Conservation (phyloP, 371 early-diverging fungal species). For the Mortierella sp. region DNA sequence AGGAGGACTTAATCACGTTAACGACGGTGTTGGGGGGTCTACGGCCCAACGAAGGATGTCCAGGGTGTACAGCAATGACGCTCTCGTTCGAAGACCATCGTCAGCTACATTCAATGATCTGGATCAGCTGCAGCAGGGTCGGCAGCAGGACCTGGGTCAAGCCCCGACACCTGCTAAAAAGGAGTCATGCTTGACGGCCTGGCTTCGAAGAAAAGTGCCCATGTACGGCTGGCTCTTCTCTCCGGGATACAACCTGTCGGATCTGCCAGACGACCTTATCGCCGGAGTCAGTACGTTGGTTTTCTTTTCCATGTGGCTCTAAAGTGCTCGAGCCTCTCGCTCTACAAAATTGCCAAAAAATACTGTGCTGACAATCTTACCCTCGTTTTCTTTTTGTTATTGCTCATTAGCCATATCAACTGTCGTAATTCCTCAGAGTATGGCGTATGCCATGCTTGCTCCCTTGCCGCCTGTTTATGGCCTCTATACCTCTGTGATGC, state of each 20-base stretch:
- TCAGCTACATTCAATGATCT: not conserved
- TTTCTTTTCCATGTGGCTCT: not conserved
- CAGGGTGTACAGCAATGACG: constrained; percentile 22
- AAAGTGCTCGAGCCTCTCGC: constrained; percentile 1
- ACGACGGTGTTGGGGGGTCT: constrained; percentile 41
- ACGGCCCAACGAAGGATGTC: constrained; percentile 41
- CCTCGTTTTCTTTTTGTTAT: not conserved
- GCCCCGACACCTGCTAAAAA: constrained; percentile 5
- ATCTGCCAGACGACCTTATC: constrained; percentile 53
- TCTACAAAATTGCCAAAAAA: not conserved
- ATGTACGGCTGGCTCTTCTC: constrained; percentile 50
- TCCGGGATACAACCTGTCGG: constrained; percentile 44
- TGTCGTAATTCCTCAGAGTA: constrained; percentile 64
- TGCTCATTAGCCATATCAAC: constrained; percentile 57
- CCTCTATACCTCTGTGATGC: constrained; percentile 62
- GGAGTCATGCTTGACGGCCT: constrained; percentile 39
- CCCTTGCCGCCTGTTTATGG: constrained; percentile 64
- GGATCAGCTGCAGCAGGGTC: not conserved
- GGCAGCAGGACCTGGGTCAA: not conserved
- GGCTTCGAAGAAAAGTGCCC: constrained; percentile 44
- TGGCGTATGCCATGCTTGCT: constrained; percentile 68
- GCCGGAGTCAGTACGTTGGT: constrained; percentile 53
- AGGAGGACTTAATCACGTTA: constrained; percentile 50
- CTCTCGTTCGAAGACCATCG: not conserved
- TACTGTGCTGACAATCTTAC: not conserved